Evolutionary conservation across 73 alveolate genomes (phyloP), one percentile per base, ranked within the genome.

Genomic region (Paramecium primaurelia): DNA sequence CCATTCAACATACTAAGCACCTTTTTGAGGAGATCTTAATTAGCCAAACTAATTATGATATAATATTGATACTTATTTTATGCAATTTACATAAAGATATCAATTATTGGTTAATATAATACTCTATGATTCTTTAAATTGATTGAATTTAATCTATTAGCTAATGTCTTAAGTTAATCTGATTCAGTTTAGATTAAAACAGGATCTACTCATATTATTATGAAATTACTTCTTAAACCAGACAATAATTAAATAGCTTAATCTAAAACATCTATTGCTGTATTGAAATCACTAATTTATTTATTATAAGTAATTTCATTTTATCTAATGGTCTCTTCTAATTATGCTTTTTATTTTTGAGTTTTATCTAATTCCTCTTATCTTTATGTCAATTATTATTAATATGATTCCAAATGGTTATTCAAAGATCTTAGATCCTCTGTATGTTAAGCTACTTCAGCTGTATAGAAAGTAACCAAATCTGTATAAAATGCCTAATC

Each of bases 181-280:
- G 6, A 80, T 49, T 80, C 91, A 44, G 71, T 18, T 80, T 80
- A 28, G 3, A 80, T 25, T 11, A 80, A 47, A 1, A 49, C 71
- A 45, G 91, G 91, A 49, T 40, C 91, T 80, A 45, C 6, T 80
- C 10, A 80, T 45, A 14, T 40, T 40, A 40, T 40, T 80, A 0
- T 80, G 0, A 20, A 25, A 2, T 2, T 75, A 80, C 58, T 80
- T 80, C 91, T 80, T 16, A 80, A 44, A 2, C 49, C 14, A 14
- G 47, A 34, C 6, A 80, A 22, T 5, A 80, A 26, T 80, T 40
- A 49, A 36, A 80, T 34, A 45, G 91, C 91, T 80, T 80, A 28
- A 80, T 80, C 91, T 32, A 80, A 34, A 18, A 80, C 75, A 80
- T 80, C 91, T n/a, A 80, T 80, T 9, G 91, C 91, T 80, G 91